phyloP scores from a whole-genome alignment of 257 asterid genomes.

The Coffea eugenioides region DNA sequence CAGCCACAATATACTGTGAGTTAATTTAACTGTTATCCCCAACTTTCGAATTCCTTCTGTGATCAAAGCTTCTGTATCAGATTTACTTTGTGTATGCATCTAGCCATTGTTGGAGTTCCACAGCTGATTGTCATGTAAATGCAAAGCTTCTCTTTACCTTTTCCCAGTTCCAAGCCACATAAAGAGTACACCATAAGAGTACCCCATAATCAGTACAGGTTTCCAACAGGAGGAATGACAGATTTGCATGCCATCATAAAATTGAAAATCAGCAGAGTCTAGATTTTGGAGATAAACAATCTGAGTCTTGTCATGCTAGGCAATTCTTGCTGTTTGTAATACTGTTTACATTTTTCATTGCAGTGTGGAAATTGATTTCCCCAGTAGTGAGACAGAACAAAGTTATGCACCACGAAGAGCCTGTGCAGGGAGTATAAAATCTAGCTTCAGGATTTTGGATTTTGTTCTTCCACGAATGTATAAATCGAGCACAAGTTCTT shows the following conservation, averaged over 20 bases:
- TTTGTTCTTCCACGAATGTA: constrained; percentile 8
- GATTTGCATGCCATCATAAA: not conserved
- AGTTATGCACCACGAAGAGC: constrained; percentile 64
- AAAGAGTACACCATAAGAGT: no score
- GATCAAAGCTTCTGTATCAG: not conserved
- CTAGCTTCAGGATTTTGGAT: constrained; percentile 32
- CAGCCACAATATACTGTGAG: constrained; percentile 85
- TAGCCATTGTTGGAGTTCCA: not conserved
- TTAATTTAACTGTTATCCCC: not conserved
- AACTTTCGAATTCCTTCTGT: not conserved
- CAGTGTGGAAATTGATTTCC: constrained; percentile 93
- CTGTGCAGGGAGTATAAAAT: constrained; percentile 34
- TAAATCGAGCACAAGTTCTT: not conserved
- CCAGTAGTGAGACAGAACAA: constrained; percentile 59
- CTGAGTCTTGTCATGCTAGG: not conserved
- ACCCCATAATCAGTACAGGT: no score
- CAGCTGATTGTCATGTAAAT: not conserved
- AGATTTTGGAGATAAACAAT: not conserved
- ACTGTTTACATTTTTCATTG: constrained; percentile 3
- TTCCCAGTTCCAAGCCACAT: not conserved
- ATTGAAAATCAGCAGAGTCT: not conserved
- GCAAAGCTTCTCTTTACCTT: not conserved
- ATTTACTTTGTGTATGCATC: not conserved
- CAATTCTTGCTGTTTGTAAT: not conserved
- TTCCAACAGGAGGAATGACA: not conserved